Conservation (phyloP, 1,284 basidiomycete genomes). For the Gomphus sp. region DNA sequence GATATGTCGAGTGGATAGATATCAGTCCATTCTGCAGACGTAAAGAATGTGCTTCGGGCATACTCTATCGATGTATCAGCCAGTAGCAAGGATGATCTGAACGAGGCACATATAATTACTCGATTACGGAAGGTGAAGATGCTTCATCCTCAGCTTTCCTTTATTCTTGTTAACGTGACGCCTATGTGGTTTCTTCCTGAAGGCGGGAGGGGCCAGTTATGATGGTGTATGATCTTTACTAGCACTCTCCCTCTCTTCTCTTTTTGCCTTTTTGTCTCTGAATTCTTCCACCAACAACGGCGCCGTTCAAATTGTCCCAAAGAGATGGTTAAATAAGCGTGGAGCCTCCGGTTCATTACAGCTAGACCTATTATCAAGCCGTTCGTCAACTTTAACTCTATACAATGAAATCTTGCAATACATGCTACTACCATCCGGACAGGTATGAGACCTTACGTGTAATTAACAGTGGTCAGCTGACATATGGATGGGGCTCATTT, state of each 20-base stretch:
- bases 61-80: slow-evolving; percentile 85
- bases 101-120: slow-evolving; percentile 69
- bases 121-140: slow-evolving; percentile 67
- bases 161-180: slow-evolving; percentile 10
- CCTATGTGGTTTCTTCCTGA: background rate
- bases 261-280: background rate
- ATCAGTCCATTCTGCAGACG: slow-evolving; percentile 80
- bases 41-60: slow-evolving; percentile 69
- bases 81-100: slow-evolving; percentile 69
- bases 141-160: background rate
- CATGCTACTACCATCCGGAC: no score
- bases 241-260: background rate
- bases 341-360: background rate
- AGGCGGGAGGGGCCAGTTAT: slow-evolving; percentile 78
- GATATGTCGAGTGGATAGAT: slow-evolving; percentile 41
- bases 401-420: no score
- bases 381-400: no score
- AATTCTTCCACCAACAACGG: slow-evolving; percentile 3
- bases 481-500: no score
- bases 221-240: slow-evolving; percentile 50
- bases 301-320: no score
- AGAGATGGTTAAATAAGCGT: background rate
- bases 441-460: no score
- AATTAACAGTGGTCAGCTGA: no score
- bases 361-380: no score